Conservation (phyloP, 1,284 basidiomycete species). For the Baeospora myosura region DNA sequence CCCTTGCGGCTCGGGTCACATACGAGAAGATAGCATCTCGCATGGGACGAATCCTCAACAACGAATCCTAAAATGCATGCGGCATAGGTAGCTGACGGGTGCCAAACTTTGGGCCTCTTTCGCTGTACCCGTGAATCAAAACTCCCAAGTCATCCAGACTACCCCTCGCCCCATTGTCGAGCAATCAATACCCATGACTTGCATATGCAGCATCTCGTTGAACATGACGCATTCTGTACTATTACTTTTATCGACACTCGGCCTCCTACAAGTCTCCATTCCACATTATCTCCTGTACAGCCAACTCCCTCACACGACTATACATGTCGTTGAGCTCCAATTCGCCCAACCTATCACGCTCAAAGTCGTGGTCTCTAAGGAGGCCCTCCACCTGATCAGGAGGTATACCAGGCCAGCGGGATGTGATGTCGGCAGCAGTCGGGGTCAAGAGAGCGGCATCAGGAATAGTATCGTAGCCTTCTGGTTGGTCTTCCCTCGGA, state of each 20-base stretch:
- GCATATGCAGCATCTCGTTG: too few relatives aligned
- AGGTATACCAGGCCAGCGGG: conserved; percentile 65
- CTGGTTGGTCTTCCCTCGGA: conserved; percentile 29
- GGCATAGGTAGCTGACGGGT: too few relatives aligned
- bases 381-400: conserved; percentile 54
- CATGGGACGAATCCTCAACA: too few relatives aligned
- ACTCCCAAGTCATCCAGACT: too few relatives aligned
- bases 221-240: too few relatives aligned
- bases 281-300: conserved; percentile 36
- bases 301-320: conserved; percentile 53
- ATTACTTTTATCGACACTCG: too few relatives aligned
- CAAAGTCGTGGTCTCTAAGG: conserved; percentile 48
- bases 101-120: too few relatives aligned
- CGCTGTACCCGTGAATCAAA: too few relatives aligned
- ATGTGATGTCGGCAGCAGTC: conserved; percentile 46
- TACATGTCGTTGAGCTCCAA: conserved; percentile 54
- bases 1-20: conserved; percentile 44
- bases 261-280: conserved; percentile 14
- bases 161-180: too few relatives aligned
- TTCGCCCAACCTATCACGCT: conserved; percentile 48
- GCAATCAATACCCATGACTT: too few relatives aligned
- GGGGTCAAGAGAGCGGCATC: conserved; percentile 49
- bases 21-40: too few relatives aligned
- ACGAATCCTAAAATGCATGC: too few relatives aligned
- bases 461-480: conserved; percentile 47